Evolutionary conservation across 176 grass and related monocot species (phyloP).

Genomic region (Zoysia pacifica): DNA sequence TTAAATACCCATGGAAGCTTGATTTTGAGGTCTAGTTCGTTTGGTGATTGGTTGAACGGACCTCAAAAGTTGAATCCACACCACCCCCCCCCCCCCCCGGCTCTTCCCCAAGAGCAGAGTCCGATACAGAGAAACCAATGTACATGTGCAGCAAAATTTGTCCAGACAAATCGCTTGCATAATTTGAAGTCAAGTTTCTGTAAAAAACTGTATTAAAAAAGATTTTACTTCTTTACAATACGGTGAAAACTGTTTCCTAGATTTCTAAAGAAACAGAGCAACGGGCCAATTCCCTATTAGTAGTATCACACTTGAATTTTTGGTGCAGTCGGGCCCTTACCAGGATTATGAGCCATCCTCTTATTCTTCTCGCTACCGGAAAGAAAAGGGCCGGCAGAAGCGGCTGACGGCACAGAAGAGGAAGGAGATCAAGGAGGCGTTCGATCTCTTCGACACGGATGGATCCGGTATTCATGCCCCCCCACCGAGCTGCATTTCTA

Average conservation of each 20-base stretch:
- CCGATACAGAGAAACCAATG: neutral
- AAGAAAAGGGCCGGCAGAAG: conserved; percentile 25
- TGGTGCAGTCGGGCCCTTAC: conserved; percentile 26
- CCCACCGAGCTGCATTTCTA: neutral
- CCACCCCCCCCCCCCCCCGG: no score
- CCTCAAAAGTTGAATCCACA: neutral
- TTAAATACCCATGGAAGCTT: neutral
- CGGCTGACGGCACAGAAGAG: conserved; percentile 54
- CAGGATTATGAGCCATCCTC: no score
- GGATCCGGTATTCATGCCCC: conserved; percentile 57
- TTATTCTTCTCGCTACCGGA: conserved; percentile 22
- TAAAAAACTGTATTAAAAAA: neutral
- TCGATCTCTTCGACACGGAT: conserved; percentile 82
- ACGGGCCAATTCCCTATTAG: no score
- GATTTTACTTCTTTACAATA: neutral
- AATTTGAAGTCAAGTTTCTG: neutral
- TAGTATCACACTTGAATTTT: conserved; percentile 10
- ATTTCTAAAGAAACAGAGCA: neutral
- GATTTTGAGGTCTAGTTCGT: neutral
- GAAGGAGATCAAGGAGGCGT: conserved; percentile 81
- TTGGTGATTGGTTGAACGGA: neutral
- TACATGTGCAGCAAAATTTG: neutral
- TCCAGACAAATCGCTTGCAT: neutral
- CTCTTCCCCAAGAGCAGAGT: no score
- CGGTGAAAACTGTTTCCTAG: neutral